A percentile compares a stretch with the other conserved stretches of the same genome.
Conservation (phyloP, 2,329 filamentous ascomycete species). For the Cytospora piceicola region DNA sequence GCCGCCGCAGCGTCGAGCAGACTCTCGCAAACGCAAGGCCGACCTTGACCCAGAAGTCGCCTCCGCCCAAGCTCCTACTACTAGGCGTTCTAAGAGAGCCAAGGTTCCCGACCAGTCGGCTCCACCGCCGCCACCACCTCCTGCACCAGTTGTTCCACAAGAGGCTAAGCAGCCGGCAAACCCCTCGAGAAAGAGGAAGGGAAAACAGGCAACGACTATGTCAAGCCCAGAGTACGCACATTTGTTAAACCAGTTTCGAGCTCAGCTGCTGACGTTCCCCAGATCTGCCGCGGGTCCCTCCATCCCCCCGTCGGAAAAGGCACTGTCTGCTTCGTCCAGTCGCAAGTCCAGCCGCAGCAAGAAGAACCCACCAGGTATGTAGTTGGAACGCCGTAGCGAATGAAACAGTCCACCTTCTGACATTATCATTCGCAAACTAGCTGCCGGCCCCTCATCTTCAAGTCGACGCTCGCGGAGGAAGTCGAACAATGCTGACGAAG, state of each 20-base stretch:
- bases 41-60: conserved; percentile 50
- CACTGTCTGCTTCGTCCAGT: conserved; percentile 66
- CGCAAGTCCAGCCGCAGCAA: conserved; percentile 75
- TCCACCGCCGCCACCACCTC: conserved; percentile 44
- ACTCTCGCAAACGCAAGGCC: conserved; percentile 75
- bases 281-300: conserved; percentile 57
- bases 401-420: conserved; percentile 27
- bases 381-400: not conserved
- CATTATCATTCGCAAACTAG: conserved; percentile 37
- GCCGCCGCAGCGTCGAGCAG: conserved; percentile 44
- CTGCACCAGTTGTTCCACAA: conserved; percentile 41
- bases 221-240: conserved; percentile 69
- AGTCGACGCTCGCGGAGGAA: conserved; percentile 59
- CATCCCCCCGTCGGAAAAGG: conserved; percentile 61
- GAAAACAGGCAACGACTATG: conserved; percentile 68
- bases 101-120: conserved; percentile 59
- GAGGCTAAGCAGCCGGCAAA: conserved; percentile 41
- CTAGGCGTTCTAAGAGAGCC: conserved; percentile 71
- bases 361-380: conserved; percentile 55
- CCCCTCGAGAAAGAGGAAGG: conserved; percentile 57
- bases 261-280: conserved; percentile 25
- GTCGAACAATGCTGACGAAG: conserved; percentile 55
- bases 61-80: conserved; percentile 40
- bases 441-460: conserved; percentile 41
- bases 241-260: not conserved